Conservation (phyloP, 345 rosid species). For the Punica granatum region DNA sequence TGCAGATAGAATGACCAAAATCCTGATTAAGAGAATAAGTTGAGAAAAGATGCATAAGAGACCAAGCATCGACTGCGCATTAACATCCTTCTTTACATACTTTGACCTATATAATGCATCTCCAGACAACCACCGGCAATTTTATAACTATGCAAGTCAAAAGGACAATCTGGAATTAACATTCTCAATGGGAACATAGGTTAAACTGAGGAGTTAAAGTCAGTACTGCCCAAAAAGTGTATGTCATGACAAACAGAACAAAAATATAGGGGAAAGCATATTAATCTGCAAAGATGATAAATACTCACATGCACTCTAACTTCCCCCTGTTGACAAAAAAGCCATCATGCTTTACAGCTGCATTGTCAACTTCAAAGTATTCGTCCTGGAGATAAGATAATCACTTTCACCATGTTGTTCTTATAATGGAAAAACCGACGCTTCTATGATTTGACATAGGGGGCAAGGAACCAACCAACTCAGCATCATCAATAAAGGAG, state of each 20-base stretch:
- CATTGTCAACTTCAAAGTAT: constrained; percentile 93
- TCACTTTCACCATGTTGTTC: background rate
- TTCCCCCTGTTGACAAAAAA: constrained; percentile 90
- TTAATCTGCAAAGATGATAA: background rate
- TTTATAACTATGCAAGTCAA: no score
- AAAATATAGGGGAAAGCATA: background rate
- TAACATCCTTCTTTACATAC: background rate
- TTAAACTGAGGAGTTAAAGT: background rate
- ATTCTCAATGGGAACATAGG: background rate
- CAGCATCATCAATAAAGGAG: constrained; percentile 91
- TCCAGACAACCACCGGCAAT: no score
- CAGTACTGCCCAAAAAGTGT: background rate
- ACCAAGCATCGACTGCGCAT: background rate
- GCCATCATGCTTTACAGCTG: constrained; percentile 80
- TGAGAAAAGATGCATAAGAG: background rate
- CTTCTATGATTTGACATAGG: background rate
- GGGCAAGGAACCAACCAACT: constrained; percentile 55
- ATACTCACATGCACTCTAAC: constrained; percentile 72
- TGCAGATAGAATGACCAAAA: background rate
- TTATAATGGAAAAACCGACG: background rate
- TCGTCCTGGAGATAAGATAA: constrained; percentile 59
- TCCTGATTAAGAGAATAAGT: background rate
- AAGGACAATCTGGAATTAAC: background rate
- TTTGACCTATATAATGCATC: no score
- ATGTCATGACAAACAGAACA: background rate